These are phyloP conservation scores for Purshia tridentata DNA, from an alignment of 306 rosid genomes.

Conservation along the genomic window DNA sequence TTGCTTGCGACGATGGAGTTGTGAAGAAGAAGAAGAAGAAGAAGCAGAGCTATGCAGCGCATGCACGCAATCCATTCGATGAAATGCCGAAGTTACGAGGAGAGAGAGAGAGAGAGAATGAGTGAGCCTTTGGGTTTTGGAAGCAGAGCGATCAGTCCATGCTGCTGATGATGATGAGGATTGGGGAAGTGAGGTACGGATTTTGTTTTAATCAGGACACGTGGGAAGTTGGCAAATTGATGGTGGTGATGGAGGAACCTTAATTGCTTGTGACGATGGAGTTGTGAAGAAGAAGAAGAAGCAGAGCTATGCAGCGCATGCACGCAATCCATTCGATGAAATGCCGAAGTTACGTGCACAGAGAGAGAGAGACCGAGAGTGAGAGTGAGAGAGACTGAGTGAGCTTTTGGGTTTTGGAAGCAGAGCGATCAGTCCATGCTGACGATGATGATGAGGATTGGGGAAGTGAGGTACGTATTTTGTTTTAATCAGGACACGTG, in stretches of 20 bases:
- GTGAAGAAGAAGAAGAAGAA: slow-evolving; percentile 15
- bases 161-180: neutral
- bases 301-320: slow-evolving; percentile 36
- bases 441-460: neutral
- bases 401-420: neutral
- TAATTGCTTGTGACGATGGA: slow-evolving; percentile 26
- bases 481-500: neutral
- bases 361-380: neutral
- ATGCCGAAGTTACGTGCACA: neutral
- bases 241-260: slow-evolving; percentile 21
- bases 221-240: neutral
- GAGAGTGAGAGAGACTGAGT: neutral
- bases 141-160: neutral
- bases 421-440: neutral
- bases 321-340: slow-evolving; percentile 37
- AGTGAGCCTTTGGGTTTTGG: neutral
- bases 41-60: slow-evolving; percentile 35
- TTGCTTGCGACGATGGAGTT: slow-evolving; percentile 24
- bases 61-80: slow-evolving; percentile 40
- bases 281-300: slow-evolving; percentile 19
- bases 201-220: neutral
- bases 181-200: neutral
- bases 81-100: neutral
- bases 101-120: neutral
- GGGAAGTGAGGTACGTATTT: neutral